A percentile compares a stretch with the other conserved stretches of the same genome.
phyloP scores from a whole-genome alignment of 176 grass and related monocot genomes.

The Oryza brachyantha region DNA sequence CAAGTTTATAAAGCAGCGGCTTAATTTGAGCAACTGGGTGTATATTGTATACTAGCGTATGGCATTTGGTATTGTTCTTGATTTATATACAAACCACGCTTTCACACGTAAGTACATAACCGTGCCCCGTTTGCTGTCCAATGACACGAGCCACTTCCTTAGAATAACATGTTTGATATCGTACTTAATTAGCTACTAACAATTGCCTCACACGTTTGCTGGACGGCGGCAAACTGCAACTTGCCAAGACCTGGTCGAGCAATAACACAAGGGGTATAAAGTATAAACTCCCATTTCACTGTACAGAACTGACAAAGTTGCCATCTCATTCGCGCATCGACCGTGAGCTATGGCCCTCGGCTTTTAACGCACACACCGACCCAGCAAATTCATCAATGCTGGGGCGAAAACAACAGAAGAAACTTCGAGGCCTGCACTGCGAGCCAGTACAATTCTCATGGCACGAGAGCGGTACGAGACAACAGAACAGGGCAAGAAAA shows the following conservation, averaged over 20 bases:
- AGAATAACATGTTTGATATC: not conserved
- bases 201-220: not conserved
- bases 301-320: not conserved
- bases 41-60: not conserved
- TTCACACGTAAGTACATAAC: not conserved
- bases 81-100: not conserved
- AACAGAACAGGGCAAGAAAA: not conserved
- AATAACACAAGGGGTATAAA: not conserved
- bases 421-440: slow-evolving; percentile 25
- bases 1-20: not conserved
- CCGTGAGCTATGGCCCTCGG: not conserved
- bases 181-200: not conserved
- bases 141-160: not conserved
- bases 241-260: not conserved
- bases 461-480: slow-evolving; percentile 18
- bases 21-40: not conserved
- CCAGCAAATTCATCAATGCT: not conserved
- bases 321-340: not conserved
- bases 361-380: not conserved
- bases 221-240: not conserved
- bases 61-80: not conserved
- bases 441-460: slow-evolving; percentile 2
- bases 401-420: slow-evolving; percentile 28
- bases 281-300: not conserved
- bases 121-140: not conserved